Evolutionary conservation across 2,329 filamentous ascomycete species (phyloP), one percentile per base, ranked within the genome.

Genomic region (Aureobasidium subglaciale): DNA sequence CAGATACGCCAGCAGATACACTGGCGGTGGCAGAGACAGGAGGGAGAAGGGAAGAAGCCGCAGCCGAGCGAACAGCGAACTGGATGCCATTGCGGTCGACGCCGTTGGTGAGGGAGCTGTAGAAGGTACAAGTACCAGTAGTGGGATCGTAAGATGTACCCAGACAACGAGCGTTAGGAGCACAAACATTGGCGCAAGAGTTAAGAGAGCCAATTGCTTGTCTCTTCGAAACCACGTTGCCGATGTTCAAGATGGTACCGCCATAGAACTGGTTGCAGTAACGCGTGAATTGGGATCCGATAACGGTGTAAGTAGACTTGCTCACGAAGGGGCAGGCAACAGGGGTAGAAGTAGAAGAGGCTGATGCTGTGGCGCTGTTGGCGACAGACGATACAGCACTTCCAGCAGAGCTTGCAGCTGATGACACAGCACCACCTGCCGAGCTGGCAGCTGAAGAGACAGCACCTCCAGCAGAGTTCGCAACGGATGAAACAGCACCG

Each of bases 211-310:
- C 32, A 11, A 30, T 10, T 16, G 32, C 24, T 30, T 55, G 52
- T 38, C 52, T 46, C 38, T 43, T 54, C 13, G 20, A 18, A 13
- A 46, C n/a, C 2, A 32, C 32, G 4, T 30, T 55, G 13, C 22
- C 22, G 7, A 55, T 3, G n/a, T 18, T 43, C 29, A 55, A 1
- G 5, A 42, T 41, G n/a, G 4, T 30, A 11, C 52, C 52, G 13
- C 52, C 52, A 13, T 45, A 55, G 52, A 55, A 55, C 32, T 55
- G 10, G 52, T 55, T 55, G 7, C 52, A 55, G 32, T 34, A 55
- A 10, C 42, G 40, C 3, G 22, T 55, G 41, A 55, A 55, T 7
- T 38, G n/a, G 5, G 30, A 37, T 27, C 32, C 52, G 20, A 30
- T 5, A 2, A 20, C 18, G 3, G 15, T 34, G 32, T 46, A 46